phyloP scores from a whole-genome alignment of 352 stramenopile genomes.

The Phytophthora meadii region DNA sequence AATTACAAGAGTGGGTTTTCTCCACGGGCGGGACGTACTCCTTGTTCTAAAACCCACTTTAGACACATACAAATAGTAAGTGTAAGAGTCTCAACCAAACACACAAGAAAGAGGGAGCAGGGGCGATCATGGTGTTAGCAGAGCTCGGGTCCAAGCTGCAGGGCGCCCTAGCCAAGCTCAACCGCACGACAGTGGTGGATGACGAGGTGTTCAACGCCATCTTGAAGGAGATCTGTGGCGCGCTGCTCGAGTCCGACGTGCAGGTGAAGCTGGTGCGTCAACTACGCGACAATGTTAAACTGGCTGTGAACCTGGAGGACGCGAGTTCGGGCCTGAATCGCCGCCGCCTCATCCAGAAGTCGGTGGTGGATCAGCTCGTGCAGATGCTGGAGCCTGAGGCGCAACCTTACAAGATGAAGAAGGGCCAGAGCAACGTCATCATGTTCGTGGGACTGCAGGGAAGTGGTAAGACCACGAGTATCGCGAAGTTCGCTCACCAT shows the following conservation, averaged over 20 bases:
- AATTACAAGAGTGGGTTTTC: background rate
- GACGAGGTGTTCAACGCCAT: constrained; percentile 90
- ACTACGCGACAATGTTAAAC: constrained; percentile 91
- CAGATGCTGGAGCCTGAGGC: constrained; percentile 89
- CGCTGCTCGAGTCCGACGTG: constrained; percentile 91
- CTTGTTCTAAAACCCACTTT: too few relatives aligned
- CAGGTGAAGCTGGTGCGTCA: constrained; percentile 91
- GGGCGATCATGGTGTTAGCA: constrained; percentile 82
- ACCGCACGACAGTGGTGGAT: constrained; percentile 89
- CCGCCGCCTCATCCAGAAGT: constrained; percentile 91
- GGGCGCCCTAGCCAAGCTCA: constrained; percentile 87
- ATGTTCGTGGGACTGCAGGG: constrained; percentile 96
- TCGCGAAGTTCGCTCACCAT: constrained; percentile 99
- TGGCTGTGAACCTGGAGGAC: constrained; percentile 87
- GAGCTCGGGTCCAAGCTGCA: constrained; percentile 91
- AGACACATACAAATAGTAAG: constrained; percentile 14
- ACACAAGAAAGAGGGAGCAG: constrained; percentile 4
- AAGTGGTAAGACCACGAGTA: constrained; percentile 99
- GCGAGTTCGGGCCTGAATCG: constrained; percentile 80
- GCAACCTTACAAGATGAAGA: constrained; percentile 91
- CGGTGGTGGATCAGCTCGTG: constrained; percentile 91
- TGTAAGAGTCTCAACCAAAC: background rate
- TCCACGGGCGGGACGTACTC: background rate
- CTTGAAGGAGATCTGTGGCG: constrained; percentile 92
- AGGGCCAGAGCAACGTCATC: constrained; percentile 92